Evolutionary conservation across 176 grass and related monocot species (phyloP), one percentile per base, ranked within the genome.

Genomic region (Phyllostachys edulis): DNA sequence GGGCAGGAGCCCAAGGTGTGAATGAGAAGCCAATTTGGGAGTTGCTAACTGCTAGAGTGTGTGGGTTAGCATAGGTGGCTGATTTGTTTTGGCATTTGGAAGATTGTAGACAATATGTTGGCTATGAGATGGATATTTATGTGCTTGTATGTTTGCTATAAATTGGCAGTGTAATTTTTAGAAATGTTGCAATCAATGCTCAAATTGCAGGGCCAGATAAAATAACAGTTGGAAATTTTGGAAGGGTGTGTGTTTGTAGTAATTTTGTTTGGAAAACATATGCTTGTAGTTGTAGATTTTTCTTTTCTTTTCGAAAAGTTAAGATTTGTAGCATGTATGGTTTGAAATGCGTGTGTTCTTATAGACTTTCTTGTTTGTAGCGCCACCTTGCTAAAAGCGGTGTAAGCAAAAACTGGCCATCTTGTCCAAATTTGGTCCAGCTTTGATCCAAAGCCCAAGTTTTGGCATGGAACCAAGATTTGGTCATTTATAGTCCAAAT

Each of bases 1-100:
- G 7, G 21, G 56, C 65, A 67, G 61, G 38, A 75, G 61, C 69
- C 63, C 55, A 18, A 8, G 17, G 21, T 15, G 45, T 39, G 50
- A 36, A 56, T 64, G 67, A 65, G 67, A 69, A 63, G 32, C 81
- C 42, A 82, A 75, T 76, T 86, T 65, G 87, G 71, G 85, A 63
- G 77, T 5, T 26, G 76, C 46, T 76, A 15, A 44, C 47, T n/a
- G 20, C 29, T 37, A 15, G 14, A 6, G 32, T 39, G 79, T 27
- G 71, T 67, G 41, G 63, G 14, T 63, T 63, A 20, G 54, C 71
- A 67, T 73, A 56, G 34, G 67, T 69, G 76, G 23, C 80, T 71
- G 55, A 34, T 79, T 83, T 66, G 65, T 54, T 80, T 67, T 52
- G 75, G 18, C 82, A 80, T 76, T 76, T 34, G 69, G 76, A 38